phyloP scores from a whole-genome alignment of 805 yeast species.

The Candida broadrunensis region DNA sequence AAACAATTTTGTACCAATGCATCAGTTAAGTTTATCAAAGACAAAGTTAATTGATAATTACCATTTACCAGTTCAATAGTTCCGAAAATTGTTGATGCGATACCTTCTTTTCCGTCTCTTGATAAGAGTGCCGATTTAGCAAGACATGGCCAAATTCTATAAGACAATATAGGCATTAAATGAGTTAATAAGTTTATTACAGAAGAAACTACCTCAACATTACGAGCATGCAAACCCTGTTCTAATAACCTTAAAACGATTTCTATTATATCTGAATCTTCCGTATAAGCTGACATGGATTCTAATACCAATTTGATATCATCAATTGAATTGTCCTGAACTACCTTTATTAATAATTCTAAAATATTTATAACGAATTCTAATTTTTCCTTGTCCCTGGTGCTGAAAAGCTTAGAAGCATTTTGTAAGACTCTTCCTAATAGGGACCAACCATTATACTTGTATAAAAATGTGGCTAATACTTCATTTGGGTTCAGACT shows the following conservation, averaged over 20 bases:
- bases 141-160: conserved; percentile 77
- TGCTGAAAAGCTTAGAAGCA: conserved; percentile 40
- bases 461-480: conserved; percentile 64
- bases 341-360: conserved; percentile 47
- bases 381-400: conserved; percentile 33
- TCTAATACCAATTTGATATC: conserved; percentile 27
- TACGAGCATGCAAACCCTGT: conserved; percentile 57
- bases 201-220: conserved; percentile 41
- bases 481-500: conserved; percentile 31
- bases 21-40: conserved; percentile 54
- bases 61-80: conserved; percentile 71
- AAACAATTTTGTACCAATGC: conserved; percentile 52
- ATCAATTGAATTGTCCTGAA: conserved; percentile 34
- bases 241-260: conserved; percentile 67
- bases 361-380: conserved; percentile 47
- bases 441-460: conserved; percentile 84
- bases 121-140: conserved; percentile 65
- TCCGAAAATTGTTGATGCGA: conserved; percentile 60
- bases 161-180: conserved; percentile 49
- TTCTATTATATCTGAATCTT: conserved; percentile 59
- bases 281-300: conserved; percentile 46
- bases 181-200: conserved; percentile 50
- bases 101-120: conserved; percentile 59
- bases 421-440: conserved; percentile 77
- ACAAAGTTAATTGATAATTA: conserved; percentile 59